Percentiles rank a stretch among this genome's conserved stretches.
These are phyloP conservation scores for Pelagophyceae sp. DNA, from an alignment of 352 stramenopile species.

Conservation along the genomic window DNA sequence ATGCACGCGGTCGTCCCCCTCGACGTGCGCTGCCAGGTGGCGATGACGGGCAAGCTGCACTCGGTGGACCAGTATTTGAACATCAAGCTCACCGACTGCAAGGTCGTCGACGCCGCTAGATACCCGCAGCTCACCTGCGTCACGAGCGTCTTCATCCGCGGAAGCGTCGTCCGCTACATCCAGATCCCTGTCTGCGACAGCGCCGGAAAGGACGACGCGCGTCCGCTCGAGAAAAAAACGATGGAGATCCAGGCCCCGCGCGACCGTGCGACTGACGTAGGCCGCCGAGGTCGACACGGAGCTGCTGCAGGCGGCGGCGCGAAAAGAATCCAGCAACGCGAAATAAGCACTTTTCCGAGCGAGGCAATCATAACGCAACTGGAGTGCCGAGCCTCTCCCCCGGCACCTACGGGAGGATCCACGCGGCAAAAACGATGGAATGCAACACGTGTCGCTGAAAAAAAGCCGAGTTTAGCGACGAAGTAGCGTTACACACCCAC, in stretches of 20 bases:
- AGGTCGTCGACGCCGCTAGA: constrained; percentile 71
- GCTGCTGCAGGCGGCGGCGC: constrained; percentile 53
- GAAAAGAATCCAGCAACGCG: neutral
- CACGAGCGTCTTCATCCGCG: constrained; percentile 96
- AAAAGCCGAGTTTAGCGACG: too few relatives aligned
- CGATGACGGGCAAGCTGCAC: constrained; percentile 87
- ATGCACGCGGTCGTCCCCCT: neutral
- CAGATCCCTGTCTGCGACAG: constrained; percentile 82
- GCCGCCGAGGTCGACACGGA: constrained; percentile 78
- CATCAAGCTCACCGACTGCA: constrained; percentile 91
- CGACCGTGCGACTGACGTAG: too few relatives aligned
- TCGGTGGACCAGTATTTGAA: constrained; percentile 99
- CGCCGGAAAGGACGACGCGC: constrained; percentile 89
- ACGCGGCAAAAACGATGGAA: too few relatives aligned
- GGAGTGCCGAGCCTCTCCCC: too few relatives aligned
- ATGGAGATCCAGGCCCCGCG: too few relatives aligned
- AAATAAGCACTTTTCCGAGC: too few relatives aligned
- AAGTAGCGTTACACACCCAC: too few relatives aligned
- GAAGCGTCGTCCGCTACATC: constrained; percentile 95
- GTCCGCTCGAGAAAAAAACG: constrained; percentile 79
- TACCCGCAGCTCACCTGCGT: constrained; percentile 65
- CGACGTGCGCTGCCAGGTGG: constrained; percentile 21
- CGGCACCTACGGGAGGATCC: too few relatives aligned
- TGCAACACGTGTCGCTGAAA: too few relatives aligned
- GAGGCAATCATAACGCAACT: too few relatives aligned